Evolutionary conservation across 345 rosid species (phyloP), one percentile per base, ranked within the genome.

Genomic region (Eucalyptus tenuipes): DNA sequence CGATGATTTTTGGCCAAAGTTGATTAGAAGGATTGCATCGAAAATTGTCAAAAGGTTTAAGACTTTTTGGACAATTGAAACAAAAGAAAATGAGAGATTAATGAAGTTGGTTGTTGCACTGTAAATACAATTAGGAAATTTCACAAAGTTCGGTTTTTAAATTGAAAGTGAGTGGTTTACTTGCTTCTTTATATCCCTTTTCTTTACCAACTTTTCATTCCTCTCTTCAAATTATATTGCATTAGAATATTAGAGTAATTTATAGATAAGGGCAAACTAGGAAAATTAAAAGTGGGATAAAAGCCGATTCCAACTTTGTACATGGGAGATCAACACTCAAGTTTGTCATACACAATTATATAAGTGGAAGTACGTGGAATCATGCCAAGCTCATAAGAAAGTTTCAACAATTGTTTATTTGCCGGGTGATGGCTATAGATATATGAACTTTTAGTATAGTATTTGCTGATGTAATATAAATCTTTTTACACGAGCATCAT

Each of bases 1-100:
- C 2, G 3, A 55, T 24, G 29, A 55, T 24, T 55, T 55, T 25
- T 1, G 0, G 29, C 29, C 1, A 61, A 61, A 61, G 14, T 61
- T 61, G 33, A 27, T 13, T 13, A 29, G 31, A 59, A 59, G 4
- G 31, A 61, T 29, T 12, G 8, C 15, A 29, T 27, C 0, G 68
- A 29, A 61, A 61, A 61, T 13, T 61, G 8, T 29, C 4, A 2
- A 61, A 61, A 61, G 13, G 31, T 27, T 59, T 27, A 27, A 25
- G 16, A 27, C 1, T 27, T 59, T 59, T 59, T 59, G 66, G 31
- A 11, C 2, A 29, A 61, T 61, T 25, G 3, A 24, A 45, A 27
- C 12, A 24, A 47, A 84, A 84, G 13, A 84, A 84, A 84, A 24
- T 7, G 37, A 45, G 53, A 45, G 52, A 84, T 45, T 9, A 13